Percentiles rank a stretch among this genome's conserved stretches.
Conservation (phyloP, 2,329 filamentous ascomycete genomes). For the Basipetospora sp. region DNA sequence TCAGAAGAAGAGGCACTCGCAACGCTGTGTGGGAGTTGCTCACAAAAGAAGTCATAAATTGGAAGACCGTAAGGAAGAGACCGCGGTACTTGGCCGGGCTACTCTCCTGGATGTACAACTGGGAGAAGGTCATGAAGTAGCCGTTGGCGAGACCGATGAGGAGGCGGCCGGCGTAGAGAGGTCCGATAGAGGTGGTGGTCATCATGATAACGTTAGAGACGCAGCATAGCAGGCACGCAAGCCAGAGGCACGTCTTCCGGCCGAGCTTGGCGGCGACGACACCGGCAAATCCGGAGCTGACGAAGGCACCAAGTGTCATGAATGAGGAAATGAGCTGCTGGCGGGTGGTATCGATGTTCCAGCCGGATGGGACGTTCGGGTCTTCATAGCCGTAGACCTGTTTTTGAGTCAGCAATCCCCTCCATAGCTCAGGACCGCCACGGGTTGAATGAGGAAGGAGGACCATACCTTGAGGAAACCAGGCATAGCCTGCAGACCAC, state of each 20-base stretch:
- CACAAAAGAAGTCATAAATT: slow-evolving; percentile 17
- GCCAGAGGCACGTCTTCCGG: slow-evolving; percentile 24
- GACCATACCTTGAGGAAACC: slow-evolving; percentile 25
- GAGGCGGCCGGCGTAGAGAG: slow-evolving; percentile 38
- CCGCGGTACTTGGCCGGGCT: slow-evolving; percentile 35
- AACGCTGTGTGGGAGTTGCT: not conserved
- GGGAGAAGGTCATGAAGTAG: slow-evolving; percentile 41
- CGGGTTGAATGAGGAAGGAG: no score
- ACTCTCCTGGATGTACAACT: slow-evolving; percentile 32
- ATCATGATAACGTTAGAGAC: slow-evolving; percentile 44
- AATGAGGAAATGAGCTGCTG: slow-evolving; percentile 34
- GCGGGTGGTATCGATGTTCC: slow-evolving; percentile 28
- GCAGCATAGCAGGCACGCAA: slow-evolving; percentile 33
- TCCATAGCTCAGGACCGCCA: no score
- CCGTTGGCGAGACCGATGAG: slow-evolving; percentile 42
- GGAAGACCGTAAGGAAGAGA: slow-evolving; percentile 31
- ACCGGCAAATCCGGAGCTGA: slow-evolving; percentile 27
- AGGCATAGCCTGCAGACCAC: slow-evolving; percentile 34
- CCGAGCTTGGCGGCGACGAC: slow-evolving; percentile 22
- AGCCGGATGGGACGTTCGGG: slow-evolving; percentile 19
- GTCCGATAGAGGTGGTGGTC: slow-evolving; percentile 34
- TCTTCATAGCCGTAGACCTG: slow-evolving; percentile 24
- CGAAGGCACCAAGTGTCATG: slow-evolving; percentile 32
- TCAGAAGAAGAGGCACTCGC: no score
- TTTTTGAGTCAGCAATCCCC: no score